A percentile compares a stretch with the other conserved stretches of the same genome.
Evolutionary conservation across 2,329 filamentous ascomycete species (phyloP).

Genomic region (Catunica adiposa): DNA sequence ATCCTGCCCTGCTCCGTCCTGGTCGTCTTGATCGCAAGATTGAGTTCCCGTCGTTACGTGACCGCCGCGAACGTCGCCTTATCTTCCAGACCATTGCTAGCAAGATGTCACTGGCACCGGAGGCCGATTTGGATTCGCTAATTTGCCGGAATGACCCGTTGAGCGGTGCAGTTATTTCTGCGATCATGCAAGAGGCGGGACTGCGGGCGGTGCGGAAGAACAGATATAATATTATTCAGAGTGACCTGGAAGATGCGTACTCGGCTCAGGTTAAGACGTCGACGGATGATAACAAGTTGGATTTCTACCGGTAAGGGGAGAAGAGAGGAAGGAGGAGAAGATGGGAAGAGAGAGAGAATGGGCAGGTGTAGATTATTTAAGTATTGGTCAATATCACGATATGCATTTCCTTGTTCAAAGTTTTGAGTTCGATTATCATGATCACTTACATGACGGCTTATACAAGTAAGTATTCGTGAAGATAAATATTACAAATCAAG

Average conservation of each 20-base stretch:
- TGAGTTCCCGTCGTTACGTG: conserved; percentile 88
- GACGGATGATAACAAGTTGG: conserved; percentile 56
- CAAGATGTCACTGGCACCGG: conserved; percentile 94
- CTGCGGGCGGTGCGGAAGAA: conserved; percentile 91
- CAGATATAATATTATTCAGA: conserved; percentile 97
- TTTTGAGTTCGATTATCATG: background rate
- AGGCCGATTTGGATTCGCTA: conserved; percentile 88
- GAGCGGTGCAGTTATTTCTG: conserved; percentile 87
- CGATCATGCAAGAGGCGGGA: conserved; percentile 98
- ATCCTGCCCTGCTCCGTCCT: conserved; percentile 83
- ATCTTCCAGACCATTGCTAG: conserved; percentile 95
- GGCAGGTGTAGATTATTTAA: too few relatives aligned
- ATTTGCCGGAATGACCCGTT: conserved; percentile 95
- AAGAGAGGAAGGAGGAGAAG: background rate
- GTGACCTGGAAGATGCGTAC: conserved; percentile 91
- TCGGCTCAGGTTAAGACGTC: conserved; percentile 84
- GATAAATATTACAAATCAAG: background rate
- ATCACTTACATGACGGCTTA: too few relatives aligned
- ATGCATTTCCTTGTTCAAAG: background rate
- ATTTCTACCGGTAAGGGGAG: conserved; percentile 64
- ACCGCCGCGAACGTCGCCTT: conserved; percentile 82
- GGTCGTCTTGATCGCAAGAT: conserved; percentile 96
- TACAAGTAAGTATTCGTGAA: too few relatives aligned
- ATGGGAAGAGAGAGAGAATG: background rate
- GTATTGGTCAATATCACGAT: too few relatives aligned